phyloP scores from a whole-genome alignment of 345 rosid genomes.

The Diplotaxis tenuifolia region DNA sequence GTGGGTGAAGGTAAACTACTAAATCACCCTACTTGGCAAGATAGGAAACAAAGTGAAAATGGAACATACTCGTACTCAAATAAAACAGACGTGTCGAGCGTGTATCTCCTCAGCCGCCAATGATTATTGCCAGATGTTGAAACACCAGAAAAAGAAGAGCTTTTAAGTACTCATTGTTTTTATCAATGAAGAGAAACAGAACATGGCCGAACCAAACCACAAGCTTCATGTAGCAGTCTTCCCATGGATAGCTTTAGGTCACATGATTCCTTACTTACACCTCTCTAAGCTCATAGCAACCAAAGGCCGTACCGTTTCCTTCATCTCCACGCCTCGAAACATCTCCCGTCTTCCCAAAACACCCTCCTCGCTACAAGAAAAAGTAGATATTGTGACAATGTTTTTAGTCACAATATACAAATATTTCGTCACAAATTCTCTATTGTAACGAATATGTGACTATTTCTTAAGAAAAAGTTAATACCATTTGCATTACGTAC shows the following conservation, averaged over 20 bases:
- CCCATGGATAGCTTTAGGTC: conserved; percentile 6
- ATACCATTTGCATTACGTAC: no score
- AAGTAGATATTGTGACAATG: no score
- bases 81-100: neutral
- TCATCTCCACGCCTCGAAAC: conserved; percentile 5
- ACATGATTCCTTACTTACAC: neutral
- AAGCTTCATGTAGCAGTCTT: conserved; percentile 1
- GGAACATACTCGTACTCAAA: neutral
- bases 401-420: no score
- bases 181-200: neutral
- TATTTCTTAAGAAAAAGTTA: no score
- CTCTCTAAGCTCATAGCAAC: conserved; percentile 1
- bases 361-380: no score
- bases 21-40: no score
- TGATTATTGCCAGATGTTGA: neutral
- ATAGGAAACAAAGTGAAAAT: no score
- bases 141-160: neutral
- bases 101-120: neutral
- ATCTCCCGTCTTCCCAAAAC: neutral
- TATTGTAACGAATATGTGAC: no score
- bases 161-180: neutral
- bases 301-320: neutral
- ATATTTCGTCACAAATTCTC: no score
- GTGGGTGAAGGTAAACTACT: no score
- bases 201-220: neutral